Percentiles rank a stretch among this genome's conserved stretches.
Evolutionary conservation across 106 monocot species (phyloP).

Genomic region (Apostasia shenzhenica): DNA sequence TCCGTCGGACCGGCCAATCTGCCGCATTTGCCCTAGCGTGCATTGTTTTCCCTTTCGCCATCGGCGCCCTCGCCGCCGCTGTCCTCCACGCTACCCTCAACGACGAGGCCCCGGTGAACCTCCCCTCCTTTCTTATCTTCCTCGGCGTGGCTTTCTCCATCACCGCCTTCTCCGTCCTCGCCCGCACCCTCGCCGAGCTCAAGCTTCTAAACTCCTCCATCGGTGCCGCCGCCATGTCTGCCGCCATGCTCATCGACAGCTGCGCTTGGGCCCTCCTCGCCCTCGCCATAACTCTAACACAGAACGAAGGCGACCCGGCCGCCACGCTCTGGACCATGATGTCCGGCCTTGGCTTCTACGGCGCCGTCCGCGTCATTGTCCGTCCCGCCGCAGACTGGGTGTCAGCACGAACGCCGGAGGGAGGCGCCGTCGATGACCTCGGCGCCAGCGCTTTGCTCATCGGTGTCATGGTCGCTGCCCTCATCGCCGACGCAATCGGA

Average conservation of each 20-base stretch:
- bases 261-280: slow-evolving; percentile 38
- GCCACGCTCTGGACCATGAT: slow-evolving; percentile 11
- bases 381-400: slow-evolving; percentile 31
- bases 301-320: not conserved
- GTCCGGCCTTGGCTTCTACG: slow-evolving; percentile 19
- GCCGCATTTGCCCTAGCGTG: slow-evolving; percentile 12
- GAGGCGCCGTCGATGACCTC: slow-evolving; percentile 35
- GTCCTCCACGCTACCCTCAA: slow-evolving; percentile 2
- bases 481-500: slow-evolving; percentile 46
- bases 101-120: not conserved
- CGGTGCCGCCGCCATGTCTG: slow-evolving; percentile 21
- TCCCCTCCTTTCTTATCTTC: slow-evolving; percentile 16
- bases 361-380: slow-evolving; percentile 1
- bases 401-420: slow-evolving; percentile 26
- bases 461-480: slow-evolving; percentile 34
- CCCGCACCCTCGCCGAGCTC: slow-evolving; percentile 29
- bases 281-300: slow-evolving; percentile 28
- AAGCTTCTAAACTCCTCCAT: slow-evolving; percentile 27
- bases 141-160: slow-evolving; percentile 25
- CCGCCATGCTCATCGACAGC: slow-evolving; percentile 30
- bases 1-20: slow-evolving; percentile 1
- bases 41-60: slow-evolving; percentile 19
- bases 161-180: slow-evolving; percentile 38
- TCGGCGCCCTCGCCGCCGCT: slow-evolving; percentile 11
- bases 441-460: slow-evolving; percentile 27